Base-by-base conservation (phyloP, 1,284 basidiomycete species). In the Naganishia cerealis region DNA sequence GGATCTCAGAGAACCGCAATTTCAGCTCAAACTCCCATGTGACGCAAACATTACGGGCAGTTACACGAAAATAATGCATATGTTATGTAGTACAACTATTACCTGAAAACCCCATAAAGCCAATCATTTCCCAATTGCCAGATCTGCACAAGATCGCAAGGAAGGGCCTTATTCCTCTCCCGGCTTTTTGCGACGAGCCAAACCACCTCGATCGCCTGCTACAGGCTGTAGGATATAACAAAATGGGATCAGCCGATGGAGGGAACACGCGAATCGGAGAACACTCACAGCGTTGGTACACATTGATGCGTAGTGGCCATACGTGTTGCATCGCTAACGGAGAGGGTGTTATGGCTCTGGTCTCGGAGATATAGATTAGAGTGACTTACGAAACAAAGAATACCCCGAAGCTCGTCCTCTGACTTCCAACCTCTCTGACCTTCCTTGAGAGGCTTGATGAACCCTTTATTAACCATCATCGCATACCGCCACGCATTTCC, bases 151-250 rank as follows among this genome's bases (percentile, higher is more conserved):
- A 21, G 46, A 48, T 21, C 24, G 24, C 46, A 24, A 15, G 9
- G 15, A 10, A 3, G 36, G 55, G 8, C 50, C 50, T 15, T 54
- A 50, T 26, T 62, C 67, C 40, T 68, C 67, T 21, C 62, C 57
- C 39, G 43, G 56, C 38, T 62, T 62, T 52, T 57, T 59, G n/a
- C 68, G 50, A 36, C 68, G 36, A 10, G 46, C 48, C 57, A 79
- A 67, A 1, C 79, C 79, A 21, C 79, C 79, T 65, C 79, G 72
- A 70, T 81, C 79, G 1, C 79, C 79, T 2, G 79, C 78, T 8
- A 78, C 75, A 29, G 77, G 54, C 66, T 67, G 40, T 8, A 16
- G 21, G 29, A 33, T 33, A 33, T 33, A n/a, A 18, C 12, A 33
- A 10, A n/a, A 53, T 15, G 8, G 33, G 13, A 36, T 56, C 40